Conservation (phyloP, 345 rosid species). For the Hypericum androsaemum region DNA sequence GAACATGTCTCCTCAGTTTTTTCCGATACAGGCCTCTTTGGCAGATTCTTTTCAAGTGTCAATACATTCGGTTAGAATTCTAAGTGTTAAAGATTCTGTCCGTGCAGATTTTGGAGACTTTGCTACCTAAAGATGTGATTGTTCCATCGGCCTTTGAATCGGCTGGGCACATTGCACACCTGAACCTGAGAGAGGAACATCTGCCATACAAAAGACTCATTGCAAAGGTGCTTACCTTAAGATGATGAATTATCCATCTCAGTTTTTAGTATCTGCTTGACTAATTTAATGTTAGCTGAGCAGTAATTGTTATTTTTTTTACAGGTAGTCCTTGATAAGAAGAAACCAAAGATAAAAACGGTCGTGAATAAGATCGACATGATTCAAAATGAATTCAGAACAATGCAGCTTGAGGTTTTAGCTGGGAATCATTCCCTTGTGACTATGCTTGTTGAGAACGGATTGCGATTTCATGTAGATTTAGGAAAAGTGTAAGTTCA, state of each 20-base stretch:
- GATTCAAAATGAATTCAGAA: constrained; percentile 64
- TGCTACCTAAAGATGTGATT: constrained; percentile 61
- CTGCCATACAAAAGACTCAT: constrained; percentile 53
- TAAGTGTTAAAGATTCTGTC: neutral
- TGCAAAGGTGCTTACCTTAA: constrained; percentile 48
- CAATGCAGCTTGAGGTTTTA: constrained; percentile 88
- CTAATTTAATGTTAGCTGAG: too few species aligned
- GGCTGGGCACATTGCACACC: constrained; percentile 80
- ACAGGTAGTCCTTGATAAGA: constrained; percentile 84
- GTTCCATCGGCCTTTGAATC: constrained; percentile 87
- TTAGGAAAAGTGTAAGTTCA: constrained; percentile 64
- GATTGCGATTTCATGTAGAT: constrained; percentile 78
- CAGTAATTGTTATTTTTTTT: constrained; percentile 4
- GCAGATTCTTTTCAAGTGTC: too few species aligned
- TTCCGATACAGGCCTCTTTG: neutral
- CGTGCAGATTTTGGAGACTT: constrained; percentile 68
- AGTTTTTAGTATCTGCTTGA: too few species aligned
- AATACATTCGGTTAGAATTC: too few species aligned
- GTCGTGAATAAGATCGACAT: constrained; percentile 80
- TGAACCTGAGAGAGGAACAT: constrained; percentile 74
- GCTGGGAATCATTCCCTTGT: constrained; percentile 90
- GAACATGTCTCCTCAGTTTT: neutral
- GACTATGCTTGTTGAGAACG: constrained; percentile 80
- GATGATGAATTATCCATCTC: neutral
- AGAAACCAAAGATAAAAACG: constrained; percentile 80